phyloP scores from a whole-genome alignment of 768 basidiomycete species.

The Hemileccinum rubropunctum region DNA sequence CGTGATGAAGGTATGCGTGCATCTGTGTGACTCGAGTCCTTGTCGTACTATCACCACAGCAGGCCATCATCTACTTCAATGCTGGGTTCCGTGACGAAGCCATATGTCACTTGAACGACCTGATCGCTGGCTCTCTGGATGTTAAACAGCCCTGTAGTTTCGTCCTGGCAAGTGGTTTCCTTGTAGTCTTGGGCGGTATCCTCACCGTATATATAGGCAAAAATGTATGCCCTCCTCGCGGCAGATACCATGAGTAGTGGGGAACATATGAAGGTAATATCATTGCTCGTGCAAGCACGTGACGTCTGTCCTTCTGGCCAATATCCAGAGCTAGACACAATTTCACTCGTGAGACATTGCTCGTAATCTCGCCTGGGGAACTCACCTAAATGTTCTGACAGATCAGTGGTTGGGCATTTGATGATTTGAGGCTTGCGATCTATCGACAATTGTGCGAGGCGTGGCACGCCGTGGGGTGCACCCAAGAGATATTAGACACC shows the following conservation, averaged over 20 bases:
- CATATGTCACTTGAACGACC: neutral
- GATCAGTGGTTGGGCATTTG: slow-evolving; percentile 19
- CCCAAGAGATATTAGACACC: neutral
- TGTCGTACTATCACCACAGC: neutral
- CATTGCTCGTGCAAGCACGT: slow-evolving; percentile 5
- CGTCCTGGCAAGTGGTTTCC: slow-evolving; percentile 9
- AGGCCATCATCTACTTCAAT: slow-evolving; percentile 14
- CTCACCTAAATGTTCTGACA: neutral
- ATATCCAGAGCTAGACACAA: slow-evolving; percentile 3
- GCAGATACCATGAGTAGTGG: slow-evolving; percentile 1
- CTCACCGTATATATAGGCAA: slow-evolving; percentile 9
- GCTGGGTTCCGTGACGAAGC: neutral
- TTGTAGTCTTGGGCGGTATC: neutral
- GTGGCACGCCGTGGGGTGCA: neutral
- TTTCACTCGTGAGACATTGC: slow-evolving; percentile 15
- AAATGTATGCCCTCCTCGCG: slow-evolving; percentile 12
- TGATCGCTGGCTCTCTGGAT: slow-evolving; percentile 1
- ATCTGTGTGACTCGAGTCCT: neutral
- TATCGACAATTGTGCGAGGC: slow-evolving; percentile 11
- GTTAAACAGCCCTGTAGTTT: slow-evolving; percentile 3
- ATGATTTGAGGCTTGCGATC: slow-evolving; percentile 7
- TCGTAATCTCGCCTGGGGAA: neutral
- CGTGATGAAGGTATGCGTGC: slow-evolving; percentile 10
- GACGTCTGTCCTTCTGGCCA: slow-evolving; percentile 10
- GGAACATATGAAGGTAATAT: neutral